Conservation (phyloP, 495 filamentous ascomycete species). For the Penicillium riverlandense region DNA sequence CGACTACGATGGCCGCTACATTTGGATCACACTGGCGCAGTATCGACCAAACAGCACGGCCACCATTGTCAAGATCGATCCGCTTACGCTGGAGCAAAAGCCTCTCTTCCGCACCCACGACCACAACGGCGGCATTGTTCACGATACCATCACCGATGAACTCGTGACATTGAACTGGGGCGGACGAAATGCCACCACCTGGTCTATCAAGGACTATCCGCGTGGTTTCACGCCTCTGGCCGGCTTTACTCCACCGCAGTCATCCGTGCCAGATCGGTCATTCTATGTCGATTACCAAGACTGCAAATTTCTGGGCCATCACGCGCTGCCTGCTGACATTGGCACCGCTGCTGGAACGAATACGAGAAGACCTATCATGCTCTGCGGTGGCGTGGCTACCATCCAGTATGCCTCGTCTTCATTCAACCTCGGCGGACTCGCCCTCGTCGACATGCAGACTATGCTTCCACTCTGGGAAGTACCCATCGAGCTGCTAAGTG, state of each 20-base stretch:
- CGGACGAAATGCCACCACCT: slow-evolving; percentile 20
- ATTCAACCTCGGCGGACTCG: slow-evolving; percentile 25
- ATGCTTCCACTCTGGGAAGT: slow-evolving; percentile 27
- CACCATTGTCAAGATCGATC: slow-evolving; percentile 23
- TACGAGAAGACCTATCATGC: slow-evolving; percentile 17
- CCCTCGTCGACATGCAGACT: slow-evolving; percentile 24
- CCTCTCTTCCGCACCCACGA: slow-evolving; percentile 18
- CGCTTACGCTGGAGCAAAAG: slow-evolving; percentile 15
- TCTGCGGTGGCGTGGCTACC: slow-evolving; percentile 27
- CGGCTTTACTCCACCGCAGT: slow-evolving; percentile 15
- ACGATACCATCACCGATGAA: slow-evolving; percentile 18
- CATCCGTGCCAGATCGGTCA: slow-evolving; percentile 13
- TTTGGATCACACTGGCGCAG: slow-evolving; percentile 27
- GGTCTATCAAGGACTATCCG: slow-evolving; percentile 15
- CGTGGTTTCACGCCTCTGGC: slow-evolving; percentile 5
- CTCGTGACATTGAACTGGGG: slow-evolving; percentile 31
- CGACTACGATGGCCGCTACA: slow-evolving; percentile 32
- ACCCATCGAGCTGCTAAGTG: slow-evolving; percentile 25
- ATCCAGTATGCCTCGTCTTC: slow-evolving; percentile 2
- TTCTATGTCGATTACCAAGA: slow-evolving; percentile 31
- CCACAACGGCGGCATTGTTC: slow-evolving; percentile 28
- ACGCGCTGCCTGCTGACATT: slow-evolving; percentile 4
- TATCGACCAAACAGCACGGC: slow-evolving; percentile 32
- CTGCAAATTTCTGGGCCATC: slow-evolving; percentile 32
- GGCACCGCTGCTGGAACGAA: background rate